A percentile compares a stretch with the other conserved stretches of the same genome.
Evolutionary conservation across 78 protist species (phyloP).

Genomic region (Dictyostelium intermedium): DNA sequence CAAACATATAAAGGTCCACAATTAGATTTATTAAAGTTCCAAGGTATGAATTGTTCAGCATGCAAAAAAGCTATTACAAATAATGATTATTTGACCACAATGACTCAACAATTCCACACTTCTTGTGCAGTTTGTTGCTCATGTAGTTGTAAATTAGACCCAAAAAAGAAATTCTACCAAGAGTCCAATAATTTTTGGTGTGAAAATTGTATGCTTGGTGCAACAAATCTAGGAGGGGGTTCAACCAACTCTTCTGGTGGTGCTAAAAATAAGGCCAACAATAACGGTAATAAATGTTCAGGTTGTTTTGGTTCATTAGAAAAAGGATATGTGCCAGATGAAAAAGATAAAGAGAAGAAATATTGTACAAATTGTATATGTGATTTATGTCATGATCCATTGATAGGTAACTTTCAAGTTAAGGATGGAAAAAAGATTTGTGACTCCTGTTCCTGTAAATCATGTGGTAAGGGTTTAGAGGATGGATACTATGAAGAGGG

Average conservation of each 20-base stretch:
- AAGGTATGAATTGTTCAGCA: slow-evolving; percentile 61
- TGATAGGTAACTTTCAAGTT: slow-evolving; percentile 5
- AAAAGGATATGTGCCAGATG: slow-evolving; percentile 70
- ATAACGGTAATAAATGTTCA: neutral
- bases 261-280: neutral
- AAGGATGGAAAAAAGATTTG: slow-evolving; percentile 50
- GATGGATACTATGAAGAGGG: slow-evolving; percentile 61
- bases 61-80: slow-evolving; percentile 42
- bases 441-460: slow-evolving; percentile 32
- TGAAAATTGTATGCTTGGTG: slow-evolving; percentile 50
- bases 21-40: slow-evolving; percentile 40
- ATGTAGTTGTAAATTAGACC: slow-evolving; percentile 48
- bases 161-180: slow-evolving; percentile 55
- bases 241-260: too few relatives aligned
- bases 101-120: slow-evolving; percentile 56
- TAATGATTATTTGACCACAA: slow-evolving; percentile 28
- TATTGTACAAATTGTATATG: slow-evolving; percentile 63
- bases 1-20: slow-evolving; percentile 60
- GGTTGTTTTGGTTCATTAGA: slow-evolving; percentile 60
- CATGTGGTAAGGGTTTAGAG: slow-evolving; percentile 30
- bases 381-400: slow-evolving; percentile 54
- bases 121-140: slow-evolving; percentile 49
- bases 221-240: neutral
- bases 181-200: slow-evolving; percentile 60
- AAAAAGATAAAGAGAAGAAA: slow-evolving; percentile 2